phyloP scores from a whole-genome alignment of 139 green algal genomes.

The Dunaliella primolecta region DNA sequence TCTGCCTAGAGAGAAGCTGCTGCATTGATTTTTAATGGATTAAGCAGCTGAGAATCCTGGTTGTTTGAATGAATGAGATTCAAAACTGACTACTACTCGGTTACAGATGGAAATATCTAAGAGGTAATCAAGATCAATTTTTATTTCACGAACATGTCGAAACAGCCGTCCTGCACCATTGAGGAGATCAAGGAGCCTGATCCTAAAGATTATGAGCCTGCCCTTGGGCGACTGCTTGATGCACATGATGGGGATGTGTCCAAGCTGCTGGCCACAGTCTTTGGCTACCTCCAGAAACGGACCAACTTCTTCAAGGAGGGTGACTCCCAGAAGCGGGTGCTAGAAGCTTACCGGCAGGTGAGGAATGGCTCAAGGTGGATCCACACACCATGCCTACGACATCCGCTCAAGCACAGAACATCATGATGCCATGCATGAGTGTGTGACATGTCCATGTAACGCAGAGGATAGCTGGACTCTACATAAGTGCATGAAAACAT shows the following conservation, averaged over 20 bases:
- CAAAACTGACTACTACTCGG: no score
- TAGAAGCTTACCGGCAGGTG: slow-evolving; percentile 43
- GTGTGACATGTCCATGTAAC: background rate
- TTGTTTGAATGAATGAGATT: no score
- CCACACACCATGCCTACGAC: no score
- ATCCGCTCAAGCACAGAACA: no score
- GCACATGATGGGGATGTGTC: slow-evolving; percentile 36
- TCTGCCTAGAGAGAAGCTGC: no score
- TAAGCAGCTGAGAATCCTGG: no score
- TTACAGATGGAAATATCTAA: no score
- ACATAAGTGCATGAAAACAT: background rate
- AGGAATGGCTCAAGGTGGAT: background rate
- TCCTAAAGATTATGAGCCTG: slow-evolving; percentile 23
- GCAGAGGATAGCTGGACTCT: no score
- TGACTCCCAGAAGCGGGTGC: slow-evolving; percentile 41
- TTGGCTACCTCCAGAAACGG: slow-evolving; percentile 59
- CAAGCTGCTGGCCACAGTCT: slow-evolving; percentile 45
- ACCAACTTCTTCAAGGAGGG: slow-evolving; percentile 60
- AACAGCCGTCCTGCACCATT: slow-evolving; percentile 34
- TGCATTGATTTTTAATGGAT: no score
- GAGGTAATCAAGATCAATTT: no score
- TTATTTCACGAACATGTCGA: no score
- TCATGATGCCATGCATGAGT: no score
- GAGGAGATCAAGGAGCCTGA: slow-evolving; percentile 46
- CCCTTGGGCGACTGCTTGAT: slow-evolving; percentile 25